These are phyloP conservation scores for Colletotrichum costaricense DNA, from an alignment of 2,329 filamentous ascomycete species.

Conservation along the genomic window DNA sequence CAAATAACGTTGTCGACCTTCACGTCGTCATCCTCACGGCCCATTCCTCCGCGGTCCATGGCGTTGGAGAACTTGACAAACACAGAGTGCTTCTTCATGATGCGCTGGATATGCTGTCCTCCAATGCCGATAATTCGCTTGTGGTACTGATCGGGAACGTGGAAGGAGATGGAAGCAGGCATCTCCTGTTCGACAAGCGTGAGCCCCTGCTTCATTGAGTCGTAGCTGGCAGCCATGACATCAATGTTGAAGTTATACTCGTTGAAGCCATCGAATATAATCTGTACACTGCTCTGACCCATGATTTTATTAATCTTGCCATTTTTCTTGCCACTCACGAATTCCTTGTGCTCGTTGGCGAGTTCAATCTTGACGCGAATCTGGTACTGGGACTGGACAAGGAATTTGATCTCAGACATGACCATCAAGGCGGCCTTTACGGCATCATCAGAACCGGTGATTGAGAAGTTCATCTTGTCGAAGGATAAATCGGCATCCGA, in stretches of 20 bases:
- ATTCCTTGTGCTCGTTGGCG: conserved; percentile 99
- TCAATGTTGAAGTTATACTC: conserved; percentile 99
- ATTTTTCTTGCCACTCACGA: conserved; percentile 99
- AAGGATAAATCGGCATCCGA: conserved; percentile 95
- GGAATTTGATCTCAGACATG: conserved; percentile 90
- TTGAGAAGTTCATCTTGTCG: conserved; percentile 92
- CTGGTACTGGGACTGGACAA: conserved; percentile 87
- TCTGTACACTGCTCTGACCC: conserved; percentile 99
- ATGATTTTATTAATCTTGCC: conserved; percentile 99
- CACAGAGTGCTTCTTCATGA: conserved; percentile 99
- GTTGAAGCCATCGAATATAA: conserved; percentile 98
- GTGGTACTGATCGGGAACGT: conserved; percentile 98
- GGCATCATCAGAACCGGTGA: conserved; percentile 95
- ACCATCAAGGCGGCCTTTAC: conserved; percentile 96
- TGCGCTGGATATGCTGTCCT: conserved; percentile 97
- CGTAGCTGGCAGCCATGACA: conserved; percentile 91
- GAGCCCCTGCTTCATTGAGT: conserved; percentile 92
- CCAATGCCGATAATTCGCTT: conserved; percentile 99
- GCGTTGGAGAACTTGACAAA: conserved; percentile 99
- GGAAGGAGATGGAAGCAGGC: conserved; percentile 98
- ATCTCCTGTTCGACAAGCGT: conserved; percentile 98
- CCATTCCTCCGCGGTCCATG: conserved; percentile 93
- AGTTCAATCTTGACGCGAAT: conserved; percentile 98
- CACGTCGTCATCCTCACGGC: conserved; percentile 96
- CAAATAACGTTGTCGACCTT: conserved; percentile 99